Conservation (phyloP, 345 rosid species). For the Salix brachista region DNA sequence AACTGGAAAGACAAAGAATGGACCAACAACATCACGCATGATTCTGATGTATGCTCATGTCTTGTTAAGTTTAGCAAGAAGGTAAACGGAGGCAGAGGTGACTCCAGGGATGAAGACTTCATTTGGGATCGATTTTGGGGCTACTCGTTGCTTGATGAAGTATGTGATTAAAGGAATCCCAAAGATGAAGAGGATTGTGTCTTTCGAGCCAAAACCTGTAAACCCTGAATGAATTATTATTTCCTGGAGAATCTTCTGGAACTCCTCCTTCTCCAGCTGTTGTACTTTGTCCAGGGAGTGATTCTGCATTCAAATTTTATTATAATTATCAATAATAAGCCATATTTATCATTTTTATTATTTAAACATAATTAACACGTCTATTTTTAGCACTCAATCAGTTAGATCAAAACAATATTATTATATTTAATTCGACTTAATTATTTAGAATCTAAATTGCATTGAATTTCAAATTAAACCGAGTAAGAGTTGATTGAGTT, state of each 20-base stretch:
- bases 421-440: too few relatives aligned
- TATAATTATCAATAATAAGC: too few relatives aligned
- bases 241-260: constrained; percentile 54
- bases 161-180: constrained; percentile 60
- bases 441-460: too few relatives aligned
- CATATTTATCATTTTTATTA: too few relatives aligned
- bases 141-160: constrained; percentile 48
- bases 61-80: constrained; percentile 71
- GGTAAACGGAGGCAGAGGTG: constrained; percentile 71
- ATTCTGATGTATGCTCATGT: constrained; percentile 24
- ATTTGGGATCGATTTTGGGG: constrained; percentile 45
- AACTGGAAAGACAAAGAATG: background rate
- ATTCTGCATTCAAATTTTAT: constrained; percentile 22
- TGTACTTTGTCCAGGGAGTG: constrained; percentile 36
- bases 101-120: constrained; percentile 68
- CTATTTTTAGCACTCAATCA: too few relatives aligned
- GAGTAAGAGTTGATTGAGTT: rapidly evolving
- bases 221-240: constrained; percentile 51
- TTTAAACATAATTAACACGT: too few relatives aligned
- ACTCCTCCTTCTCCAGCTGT: constrained; percentile 47
- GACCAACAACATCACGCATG: background rate
- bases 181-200: constrained; percentile 51
- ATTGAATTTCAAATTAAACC: too few relatives aligned
- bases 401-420: too few relatives aligned
- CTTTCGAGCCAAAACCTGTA: constrained; percentile 69